Evolutionary conservation across 148 eudicot species (phyloP).

Genomic region (Vaccinium myrtillus): DNA sequence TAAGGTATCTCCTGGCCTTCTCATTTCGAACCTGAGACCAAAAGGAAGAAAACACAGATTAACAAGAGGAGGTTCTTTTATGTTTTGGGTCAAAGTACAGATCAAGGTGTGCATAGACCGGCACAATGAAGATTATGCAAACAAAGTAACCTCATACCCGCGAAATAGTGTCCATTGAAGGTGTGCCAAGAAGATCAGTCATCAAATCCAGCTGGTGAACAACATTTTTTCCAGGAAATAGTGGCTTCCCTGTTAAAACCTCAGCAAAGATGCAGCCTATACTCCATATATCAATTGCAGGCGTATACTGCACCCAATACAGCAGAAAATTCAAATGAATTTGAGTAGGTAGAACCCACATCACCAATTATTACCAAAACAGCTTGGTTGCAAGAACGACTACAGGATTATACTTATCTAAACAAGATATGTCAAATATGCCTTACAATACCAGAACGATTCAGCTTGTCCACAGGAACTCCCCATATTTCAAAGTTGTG

Average conservation of each 20-base stretch:
- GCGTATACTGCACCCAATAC: conserved; percentile 44
- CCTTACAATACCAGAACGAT: not conserved
- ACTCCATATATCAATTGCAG: conserved; percentile 69
- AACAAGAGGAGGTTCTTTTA: conserved; percentile 4
- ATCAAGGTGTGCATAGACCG: not conserved
- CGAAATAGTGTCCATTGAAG: conserved; percentile 56
- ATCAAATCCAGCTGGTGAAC: conserved; percentile 67
- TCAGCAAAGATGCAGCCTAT: conserved; percentile 73
- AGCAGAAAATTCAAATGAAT: not conserved
- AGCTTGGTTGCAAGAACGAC: not conserved
- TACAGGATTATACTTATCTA: not conserved
- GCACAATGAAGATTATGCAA: conserved; percentile 5
- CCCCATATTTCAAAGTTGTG: not conserved
- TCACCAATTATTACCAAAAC: not conserved
- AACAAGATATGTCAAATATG: not conserved
- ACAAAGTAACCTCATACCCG: conserved; percentile 30
- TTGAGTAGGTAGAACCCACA: not conserved
- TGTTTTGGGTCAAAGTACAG: not conserved
- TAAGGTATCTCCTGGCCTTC: conserved; percentile 65
- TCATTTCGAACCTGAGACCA: conserved; percentile 54
- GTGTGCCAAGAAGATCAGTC: conserved; percentile 65
- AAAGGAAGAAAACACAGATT: conserved; percentile 13
- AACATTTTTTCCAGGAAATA: conserved; percentile 66
- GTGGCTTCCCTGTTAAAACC: conserved; percentile 59
- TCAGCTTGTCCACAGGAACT: not conserved